phyloP scores from a whole-genome alignment of 169 alveolate species.

The Toxoplasma gondii region DNA sequence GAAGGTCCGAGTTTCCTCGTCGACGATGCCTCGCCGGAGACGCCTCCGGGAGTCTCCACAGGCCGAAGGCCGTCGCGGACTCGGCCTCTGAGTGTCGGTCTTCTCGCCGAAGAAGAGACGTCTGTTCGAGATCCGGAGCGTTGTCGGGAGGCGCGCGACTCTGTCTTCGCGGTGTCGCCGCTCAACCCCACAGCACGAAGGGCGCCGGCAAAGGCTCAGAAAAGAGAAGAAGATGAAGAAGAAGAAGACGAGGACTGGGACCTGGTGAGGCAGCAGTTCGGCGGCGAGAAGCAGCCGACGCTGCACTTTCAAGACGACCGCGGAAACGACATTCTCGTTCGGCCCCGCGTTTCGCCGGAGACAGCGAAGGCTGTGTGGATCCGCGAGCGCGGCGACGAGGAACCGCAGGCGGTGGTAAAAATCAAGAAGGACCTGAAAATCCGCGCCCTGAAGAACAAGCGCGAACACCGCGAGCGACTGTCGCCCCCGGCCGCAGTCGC shows the following conservation, averaged over 20 bases:
- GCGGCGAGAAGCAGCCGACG: conserved; percentile 9
- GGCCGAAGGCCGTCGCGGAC: neutral
- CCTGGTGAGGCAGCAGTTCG: neutral
- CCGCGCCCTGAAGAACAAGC: neutral
- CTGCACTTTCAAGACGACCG: conserved; percentile 14
- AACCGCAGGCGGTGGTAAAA: neutral
- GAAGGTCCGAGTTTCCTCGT: neutral
- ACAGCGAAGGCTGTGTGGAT: neutral
- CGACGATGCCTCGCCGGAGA: neutral
- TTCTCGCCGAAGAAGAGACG: neutral
- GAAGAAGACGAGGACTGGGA: neutral
- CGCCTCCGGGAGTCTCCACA: neutral
- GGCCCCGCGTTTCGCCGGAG: neutral
- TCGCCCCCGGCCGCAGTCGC: neutral
- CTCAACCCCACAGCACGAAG: neutral
- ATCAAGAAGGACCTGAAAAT: neutral
- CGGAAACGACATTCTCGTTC: neutral
- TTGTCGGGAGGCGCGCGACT: neutral
- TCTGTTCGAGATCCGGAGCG: neutral
- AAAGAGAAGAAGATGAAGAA: neutral
- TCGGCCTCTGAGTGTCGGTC: neutral
- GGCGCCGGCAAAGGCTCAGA: neutral
- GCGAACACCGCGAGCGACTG: neutral
- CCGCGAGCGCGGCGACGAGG: neutral
- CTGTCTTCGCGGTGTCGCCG: neutral